Base-by-base conservation (phyloP, 2,329 filamentous ascomycete species). In the Aspergillus clavatus region DNA sequence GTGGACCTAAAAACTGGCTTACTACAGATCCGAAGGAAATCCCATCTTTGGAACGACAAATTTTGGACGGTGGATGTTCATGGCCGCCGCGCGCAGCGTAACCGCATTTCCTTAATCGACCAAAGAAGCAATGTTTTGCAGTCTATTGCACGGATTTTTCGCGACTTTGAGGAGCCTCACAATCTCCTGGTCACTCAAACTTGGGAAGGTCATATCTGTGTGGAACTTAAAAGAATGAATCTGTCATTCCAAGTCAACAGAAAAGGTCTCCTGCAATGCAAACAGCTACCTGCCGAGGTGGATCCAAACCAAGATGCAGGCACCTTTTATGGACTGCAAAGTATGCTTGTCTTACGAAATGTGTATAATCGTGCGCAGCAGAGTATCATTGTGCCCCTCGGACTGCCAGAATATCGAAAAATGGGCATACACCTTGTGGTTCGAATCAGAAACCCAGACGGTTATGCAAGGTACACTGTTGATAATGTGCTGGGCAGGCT, bases 221-320 rank as follows among this genome's bases (percentile, higher is more conserved):
- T 83, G 0, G 74, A 82, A 19, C 51, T 83, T 18, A 71, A 70
- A 37, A 71, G 74, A 1, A 55, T 82, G 1, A 72, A 82, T 36
- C 60, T 85, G 0, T 62, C 56, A 0, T 85, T 85, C 51, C 47
- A 29, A 1, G 77, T 84, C 1, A 79, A 77, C 38, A 0, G 8
- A 0, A 48, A 55, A 0, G 59, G 65, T 0, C 48, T 74, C 0
- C 68, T 86, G 0, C 51, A 72, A 11, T 82, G 71, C 14, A 61
- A 41, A 0, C 70, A 83, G 48, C 67, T 84, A 0, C 58, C 61
- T 0, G 67, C 75, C 0, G 71, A 78, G 33, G 67, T 87, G 1
- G 79, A 83, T 41, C 57, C 60, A 0, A 52, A 78, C 7, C 84
- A 87, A 54, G 76, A 84, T 40, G 64, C 74, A 0, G 83, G 82